These are phyloP conservation scores for Diplocarpon rosae DNA, from an alignment of 2,329 filamentous ascomycete species.

Conservation along the genomic window DNA sequence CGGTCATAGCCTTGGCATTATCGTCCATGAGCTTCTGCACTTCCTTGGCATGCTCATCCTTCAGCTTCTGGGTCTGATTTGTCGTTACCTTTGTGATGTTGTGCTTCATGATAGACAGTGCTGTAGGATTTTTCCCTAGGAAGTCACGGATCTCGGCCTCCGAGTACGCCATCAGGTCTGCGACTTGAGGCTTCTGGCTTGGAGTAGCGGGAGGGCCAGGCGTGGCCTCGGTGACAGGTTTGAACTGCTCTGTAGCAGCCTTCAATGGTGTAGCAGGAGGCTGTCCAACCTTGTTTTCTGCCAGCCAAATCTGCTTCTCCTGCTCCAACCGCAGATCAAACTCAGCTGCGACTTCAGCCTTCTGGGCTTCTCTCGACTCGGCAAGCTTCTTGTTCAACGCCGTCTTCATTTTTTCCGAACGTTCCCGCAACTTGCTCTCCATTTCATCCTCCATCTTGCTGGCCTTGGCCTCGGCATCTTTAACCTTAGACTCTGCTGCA, in stretches of 20 bases:
- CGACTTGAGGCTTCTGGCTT: slow-evolving; percentile 10
- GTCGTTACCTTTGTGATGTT: slow-evolving; percentile 64
- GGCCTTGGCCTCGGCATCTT: slow-evolving; percentile 52
- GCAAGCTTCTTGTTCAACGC: slow-evolving; percentile 56
- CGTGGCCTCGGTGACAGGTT: slow-evolving; percentile 20
- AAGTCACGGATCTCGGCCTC: slow-evolving; percentile 48
- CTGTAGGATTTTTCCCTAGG: slow-evolving; percentile 40
- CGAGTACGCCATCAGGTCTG: slow-evolving; percentile 30
- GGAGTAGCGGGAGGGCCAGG: slow-evolving; percentile 18
- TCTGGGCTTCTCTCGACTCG: slow-evolving; percentile 40
- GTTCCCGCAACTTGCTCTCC: slow-evolving; percentile 48
- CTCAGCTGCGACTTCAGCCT: slow-evolving; percentile 39
- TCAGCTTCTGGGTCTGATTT: slow-evolving; percentile 48
- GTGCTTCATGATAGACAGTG: slow-evolving; percentile 34
- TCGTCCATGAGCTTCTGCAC: slow-evolving; percentile 47
- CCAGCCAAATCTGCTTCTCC: slow-evolving; percentile 50
- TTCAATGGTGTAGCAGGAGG: slow-evolving; percentile 15
- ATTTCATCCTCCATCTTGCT: slow-evolving; percentile 47
- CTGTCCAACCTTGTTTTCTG: slow-evolving; percentile 34
- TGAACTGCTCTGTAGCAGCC: slow-evolving; percentile 32
- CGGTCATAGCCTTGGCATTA: slow-evolving; percentile 33
- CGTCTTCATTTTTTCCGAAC: slow-evolving; percentile 59
- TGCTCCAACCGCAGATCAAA: slow-evolving; percentile 44
- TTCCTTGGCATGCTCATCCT: slow-evolving; percentile 45
- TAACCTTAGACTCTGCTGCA: slow-evolving; percentile 47